Evolutionary conservation across 1,284 basidiomycete species (phyloP), one percentile per base, ranked within the genome.

Genomic region (Lentinula novae-zelandiae): DNA sequence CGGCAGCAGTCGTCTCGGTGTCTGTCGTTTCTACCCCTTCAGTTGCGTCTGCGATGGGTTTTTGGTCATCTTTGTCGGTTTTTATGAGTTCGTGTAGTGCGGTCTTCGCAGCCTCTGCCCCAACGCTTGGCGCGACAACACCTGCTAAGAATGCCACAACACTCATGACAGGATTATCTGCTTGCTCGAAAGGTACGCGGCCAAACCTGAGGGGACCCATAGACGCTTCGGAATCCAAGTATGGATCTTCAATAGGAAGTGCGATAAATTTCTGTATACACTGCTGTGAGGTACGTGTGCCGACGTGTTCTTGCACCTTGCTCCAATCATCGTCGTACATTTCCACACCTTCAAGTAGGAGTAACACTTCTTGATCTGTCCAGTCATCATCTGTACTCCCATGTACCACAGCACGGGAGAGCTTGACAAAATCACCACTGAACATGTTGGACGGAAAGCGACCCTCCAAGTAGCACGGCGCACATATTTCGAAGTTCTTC

Each of bases 261-360:
- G 95, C 92, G 60, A 99, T 80, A 83, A 99, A 99, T 71, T 95
- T 93, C 67, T 90, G 87, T 67, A 99, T 92, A 72, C 96, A 98
- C 75, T 97, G 93, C 71, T 98, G 95, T 42, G 95, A 90, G 15
- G 89, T 89, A 52, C 95, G 83, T 22, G 94, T 94, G 12, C 89
- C 92, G 52, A 99, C 95, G 71, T 99, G 96, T 67, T 94, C 90
- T 64, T 95, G 89, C 62, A 99, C 89, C 40, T 87, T 84, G 33
- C 87, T 87, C 96, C 96, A 99, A 71, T 98, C 96, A 71, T 98
- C 96, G 66, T 98, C 94, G 73, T 90, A 95, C 93, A 99, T 96
- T 76, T 99, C 96, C 56, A 99, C 85, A 15, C 90, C 97, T 75
- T 99, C 96, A 17, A 99, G 82, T 13, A 99, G 80, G 2, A 93